Conservation (phyloP, 1,284 basidiomycete species). For the Wallemia ichthyophaga region DNA sequence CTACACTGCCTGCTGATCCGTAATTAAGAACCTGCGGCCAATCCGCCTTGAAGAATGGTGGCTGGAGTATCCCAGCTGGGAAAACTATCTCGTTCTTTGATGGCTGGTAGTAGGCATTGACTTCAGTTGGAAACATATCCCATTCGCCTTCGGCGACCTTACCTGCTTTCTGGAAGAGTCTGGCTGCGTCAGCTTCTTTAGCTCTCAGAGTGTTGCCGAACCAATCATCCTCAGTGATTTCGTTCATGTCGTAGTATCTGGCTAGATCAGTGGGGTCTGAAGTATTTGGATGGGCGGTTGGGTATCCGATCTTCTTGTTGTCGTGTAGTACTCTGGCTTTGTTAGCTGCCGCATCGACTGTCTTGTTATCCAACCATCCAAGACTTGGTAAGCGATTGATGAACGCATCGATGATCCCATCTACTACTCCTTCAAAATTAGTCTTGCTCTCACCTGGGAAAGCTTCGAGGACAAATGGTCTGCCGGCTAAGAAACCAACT, state of each 20-base stretch:
- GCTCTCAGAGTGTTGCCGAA: conserved; percentile 54
- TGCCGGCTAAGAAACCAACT: conserved; percentile 22
- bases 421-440: conserved; percentile 57
- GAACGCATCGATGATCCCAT: conserved; percentile 56
- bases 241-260: conserved; percentile 40
- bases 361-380: conserved; percentile 73
- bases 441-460: conserved; percentile 52
- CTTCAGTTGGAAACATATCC: conserved; percentile 55
- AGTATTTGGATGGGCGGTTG: conserved; percentile 52
- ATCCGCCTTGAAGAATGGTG: conserved; percentile 60
- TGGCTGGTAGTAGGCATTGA: conserved; percentile 54
- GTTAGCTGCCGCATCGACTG: conserved; percentile 46
- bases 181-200: conserved; percentile 12
- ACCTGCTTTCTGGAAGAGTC: conserved; percentile 46
- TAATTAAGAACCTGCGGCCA: conserved; percentile 41
- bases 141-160: conserved; percentile 42
- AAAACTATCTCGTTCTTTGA: conserved; percentile 74
- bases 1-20: conserved; percentile 66
- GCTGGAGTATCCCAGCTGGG: conserved; percentile 77
- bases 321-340: conserved; percentile 26
- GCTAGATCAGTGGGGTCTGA: conserved; percentile 35
- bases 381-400: conserved; percentile 42
- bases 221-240: conserved; percentile 36
- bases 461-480: conserved; percentile 51
- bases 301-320: conserved; percentile 16